Base-by-base conservation (phyloP, 2,329 filamentous ascomycete species). In the Rhynchosporium secalis region DNA sequence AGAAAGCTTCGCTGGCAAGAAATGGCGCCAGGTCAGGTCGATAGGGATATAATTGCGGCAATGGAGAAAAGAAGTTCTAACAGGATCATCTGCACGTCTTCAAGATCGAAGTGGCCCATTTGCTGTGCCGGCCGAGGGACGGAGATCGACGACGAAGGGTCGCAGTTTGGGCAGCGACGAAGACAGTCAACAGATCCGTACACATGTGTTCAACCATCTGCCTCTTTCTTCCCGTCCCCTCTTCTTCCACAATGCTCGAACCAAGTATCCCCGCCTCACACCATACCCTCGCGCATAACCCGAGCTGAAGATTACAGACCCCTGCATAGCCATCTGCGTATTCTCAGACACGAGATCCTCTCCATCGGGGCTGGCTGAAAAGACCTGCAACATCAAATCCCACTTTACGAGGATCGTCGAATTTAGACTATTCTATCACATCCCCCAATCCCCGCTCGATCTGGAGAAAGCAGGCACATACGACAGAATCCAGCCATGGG, bases 401-500 rank as follows among this genome's bases (percentile, higher is more conserved):
- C 54, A 26, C 36, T 3, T 36, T 36, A 3, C n/a, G 31, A 52
- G 29, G 10, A 13, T 13, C 12, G 31, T 31, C 33, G 33, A 36
- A 45, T n/a, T 20, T 8, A 26, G 10, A 26, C 15, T 52, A 58
- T 38, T 49, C 13, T 47, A 29, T 47, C 47, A 54, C 36, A 54
- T 40, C 28, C 31, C 15, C 15, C 15, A 46, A 4, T 45, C 6
- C 33, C 10, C n/a, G 43, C n/a, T 20, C 9, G 33, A 54, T 7
- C 40, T 43, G 36, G 36, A 13, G 40, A 46, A 20, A 43, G 45
- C 55, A 56, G 54, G 58, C 55, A 58, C 56, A 41, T 33, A 40
- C 45, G 31, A 63, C 29, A 60, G 47, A 56, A n/a, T 41, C 51
- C 46, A 60, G 62, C 56, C 51, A 45, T 56, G 47, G 33, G 43